Evolutionary conservation across 2,329 filamentous ascomycete genomes (phyloP).

Genomic region (Purpureocillium lavendulum): DNA sequence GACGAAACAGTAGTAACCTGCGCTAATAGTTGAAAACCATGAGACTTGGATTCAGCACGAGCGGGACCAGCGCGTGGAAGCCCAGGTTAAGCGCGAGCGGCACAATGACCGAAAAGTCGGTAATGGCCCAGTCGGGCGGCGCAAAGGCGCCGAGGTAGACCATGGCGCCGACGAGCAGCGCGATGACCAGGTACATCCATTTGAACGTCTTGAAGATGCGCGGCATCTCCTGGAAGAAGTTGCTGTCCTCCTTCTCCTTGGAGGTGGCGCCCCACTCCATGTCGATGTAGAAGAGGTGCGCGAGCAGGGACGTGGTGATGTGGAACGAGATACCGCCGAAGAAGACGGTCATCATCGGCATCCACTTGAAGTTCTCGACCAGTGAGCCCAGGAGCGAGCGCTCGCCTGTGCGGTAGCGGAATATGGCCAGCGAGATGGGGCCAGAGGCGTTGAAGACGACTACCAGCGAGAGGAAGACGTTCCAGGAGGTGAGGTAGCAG

Average conservation of each 20-base stretch:
- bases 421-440: constrained; percentile 51
- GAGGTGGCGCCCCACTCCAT: constrained; percentile 47
- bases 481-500: constrained; percentile 60
- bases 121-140: constrained; percentile 51
- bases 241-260: constrained; percentile 48
- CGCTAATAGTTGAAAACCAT: constrained; percentile 33
- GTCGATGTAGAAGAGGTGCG: constrained; percentile 33
- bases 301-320: constrained; percentile 30
- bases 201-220: constrained; percentile 48
- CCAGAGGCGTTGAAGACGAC: constrained; percentile 57
- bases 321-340: constrained; percentile 35
- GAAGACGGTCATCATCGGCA: constrained; percentile 41
- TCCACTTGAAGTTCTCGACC: constrained; percentile 49
- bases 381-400: constrained; percentile 33
- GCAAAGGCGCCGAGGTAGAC: constrained; percentile 40
- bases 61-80: constrained; percentile 41
- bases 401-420: constrained; percentile 54
- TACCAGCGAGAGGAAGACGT: constrained; percentile 53
- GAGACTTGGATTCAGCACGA: constrained; percentile 53
- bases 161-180: constrained; percentile 37
- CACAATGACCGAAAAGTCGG: constrained; percentile 47
- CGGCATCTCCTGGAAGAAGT: constrained; percentile 48
- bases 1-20: no score
- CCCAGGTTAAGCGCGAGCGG: constrained; percentile 38
- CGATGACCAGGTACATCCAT: constrained; percentile 33